Evolutionary conservation across 345 rosid species (phyloP), one percentile per base, ranked within the genome.

Genomic region (Citrus unshiu): DNA sequence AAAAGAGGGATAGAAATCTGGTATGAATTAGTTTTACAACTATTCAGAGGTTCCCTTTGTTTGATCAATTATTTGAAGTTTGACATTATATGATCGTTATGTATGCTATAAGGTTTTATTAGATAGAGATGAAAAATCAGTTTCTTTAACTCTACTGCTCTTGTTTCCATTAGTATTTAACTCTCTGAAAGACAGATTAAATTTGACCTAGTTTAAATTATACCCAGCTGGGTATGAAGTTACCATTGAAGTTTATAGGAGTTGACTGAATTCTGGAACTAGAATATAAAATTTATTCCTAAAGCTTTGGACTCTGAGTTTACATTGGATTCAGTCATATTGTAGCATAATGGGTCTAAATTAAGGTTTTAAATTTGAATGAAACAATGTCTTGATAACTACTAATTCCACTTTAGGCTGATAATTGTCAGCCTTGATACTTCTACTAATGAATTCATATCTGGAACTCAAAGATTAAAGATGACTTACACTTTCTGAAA

Each of bases 401-500:
- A 73, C 19, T 54, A 51, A n/a, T 65, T 46, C 22, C 30, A 43
- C 63, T 66, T 51, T 24, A 7, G 37, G 61, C 21, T 76, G 39
- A 34, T 37, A 66, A 49, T 64, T 29, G 8, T 22, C 16, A 22
- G 57, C 64, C 54, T 51, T 60, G 34, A 9, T 16, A 22, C 74
- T 68, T 25, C 54, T 72, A 61, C 78, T 68, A 40, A 43, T 77
- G 68, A 29, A 74, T 43, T 73, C 7, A 63, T 40, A 46, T 58
- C 4, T 16, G 61, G 67, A 40, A 65, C 25, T 68, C 68, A 78
- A 74, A 19, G 63, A 68, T 60, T 67, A 49, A 64, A 64, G 73
- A 64, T 70, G 69, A 88, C 97, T 91, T 86, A 96, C 99, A 86
- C 98, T 96, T 91, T 96, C 98, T 74, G 98, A 94, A 86, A 96